Base-by-base conservation (phyloP, 352 stramenopile genomes). In the Globisporangium paddicum region DNA sequence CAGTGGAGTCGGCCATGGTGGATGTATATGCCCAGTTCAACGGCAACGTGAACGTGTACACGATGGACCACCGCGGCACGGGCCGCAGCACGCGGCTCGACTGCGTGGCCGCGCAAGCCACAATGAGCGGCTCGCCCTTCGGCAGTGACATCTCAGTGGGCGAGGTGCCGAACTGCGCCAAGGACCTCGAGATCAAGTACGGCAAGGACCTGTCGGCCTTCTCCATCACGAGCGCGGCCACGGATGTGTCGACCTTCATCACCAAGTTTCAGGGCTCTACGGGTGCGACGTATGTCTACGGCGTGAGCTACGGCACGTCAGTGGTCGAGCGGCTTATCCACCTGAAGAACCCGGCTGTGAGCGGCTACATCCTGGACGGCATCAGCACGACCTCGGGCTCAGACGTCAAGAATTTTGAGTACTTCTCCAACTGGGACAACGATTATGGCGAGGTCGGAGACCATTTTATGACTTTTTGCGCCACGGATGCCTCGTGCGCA, bases 31-130 rank as follows among this genome's bases (percentile, higher is more conserved):
- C 47, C n/a, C 26, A 55, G 37, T 44, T 80, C 2, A 25, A 65
- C 19, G 66, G 68, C 59, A 44, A 55, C 6, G 75, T 79, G 5
- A 80, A 85, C 26, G 64, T 85, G 3, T 85, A 85, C 53, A 85
- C 75, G 18, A 80, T 85, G 63, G 72, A 85, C 37, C 70, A 82
- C 23, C 75, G 75, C 11, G 77, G 74, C 38, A 81, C 68, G 5
- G 74, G 77, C 18, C 72, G 73, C 3, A 82, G 67, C 53, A 78
- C 60, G 5, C 19, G 63, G 14, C 35, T 85, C 6, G 58, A 78
- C 41, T 87, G 77, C 28, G 68, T 73, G 1, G 68, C 77, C 16
- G 54, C 70, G 2, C 77, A 82, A 26, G 60, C 55, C 7, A 68
- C 59, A 5, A 79, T 57, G 13, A 67, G 53, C 6, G 77, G 72